Evolutionary conservation across 2,329 filamentous ascomycete genomes (phyloP).

Genomic region (Furcasterigmium sp.): DNA sequence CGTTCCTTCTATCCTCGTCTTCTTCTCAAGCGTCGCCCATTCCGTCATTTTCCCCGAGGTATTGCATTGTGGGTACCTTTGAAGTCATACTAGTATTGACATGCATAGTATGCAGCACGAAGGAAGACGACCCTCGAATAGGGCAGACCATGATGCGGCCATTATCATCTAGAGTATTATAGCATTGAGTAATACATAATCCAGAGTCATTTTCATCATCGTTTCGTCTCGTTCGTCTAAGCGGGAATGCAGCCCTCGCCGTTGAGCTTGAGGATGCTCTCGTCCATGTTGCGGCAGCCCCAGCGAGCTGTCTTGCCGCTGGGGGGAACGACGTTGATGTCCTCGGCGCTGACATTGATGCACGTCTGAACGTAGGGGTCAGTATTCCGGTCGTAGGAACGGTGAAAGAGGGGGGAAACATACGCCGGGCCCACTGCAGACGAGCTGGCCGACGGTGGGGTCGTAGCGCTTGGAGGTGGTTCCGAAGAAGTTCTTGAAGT

Average conservation of each 20-base stretch:
- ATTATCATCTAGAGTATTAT: conserved; percentile 1
- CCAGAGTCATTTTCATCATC: neutral
- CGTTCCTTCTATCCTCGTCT: no score
- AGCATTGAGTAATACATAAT: neutral
- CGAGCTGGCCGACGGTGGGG: conserved; percentile 19
- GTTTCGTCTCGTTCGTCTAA: neutral
- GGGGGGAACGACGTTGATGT: conserved; percentile 42
- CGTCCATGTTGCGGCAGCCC: conserved; percentile 34
- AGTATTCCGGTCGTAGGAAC: neutral
- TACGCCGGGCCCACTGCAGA: conserved; percentile 23
- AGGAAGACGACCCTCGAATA: no score
- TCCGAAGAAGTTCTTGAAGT: conserved; percentile 20
- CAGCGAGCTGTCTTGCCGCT: conserved; percentile 35
- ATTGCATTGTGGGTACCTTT: no score
- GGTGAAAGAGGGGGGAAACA: conserved; percentile 1
- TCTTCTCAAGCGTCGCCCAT: no score
- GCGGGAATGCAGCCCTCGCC: conserved; percentile 5
- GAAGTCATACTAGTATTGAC: no score
- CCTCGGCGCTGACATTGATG: conserved; percentile 39
- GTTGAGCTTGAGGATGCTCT: conserved; percentile 5
- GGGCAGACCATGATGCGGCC: no score
- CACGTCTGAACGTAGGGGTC: conserved; percentile 19
- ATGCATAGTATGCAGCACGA: no score
- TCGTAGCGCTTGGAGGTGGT: conserved; percentile 21
- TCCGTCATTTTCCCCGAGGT: no score